These are phyloP conservation scores for Drechslera avenae DNA, from an alignment of 2,329 filamentous ascomycete genomes.

Conservation along the genomic window DNA sequence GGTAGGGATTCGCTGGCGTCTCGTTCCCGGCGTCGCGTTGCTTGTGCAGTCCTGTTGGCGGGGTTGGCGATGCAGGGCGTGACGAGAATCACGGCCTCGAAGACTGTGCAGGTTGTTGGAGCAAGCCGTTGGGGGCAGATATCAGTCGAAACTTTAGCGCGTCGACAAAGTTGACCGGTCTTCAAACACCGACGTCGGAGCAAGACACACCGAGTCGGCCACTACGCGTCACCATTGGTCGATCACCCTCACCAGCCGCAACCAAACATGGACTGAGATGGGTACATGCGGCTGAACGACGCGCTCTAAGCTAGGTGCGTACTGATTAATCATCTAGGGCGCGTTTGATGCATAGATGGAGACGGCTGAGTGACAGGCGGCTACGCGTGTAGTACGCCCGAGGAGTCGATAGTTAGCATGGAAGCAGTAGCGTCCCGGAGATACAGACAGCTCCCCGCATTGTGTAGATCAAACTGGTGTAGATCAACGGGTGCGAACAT, in stretches of 20 bases:
- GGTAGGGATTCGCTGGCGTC: neutral
- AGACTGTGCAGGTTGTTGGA: slow-evolving; percentile 3
- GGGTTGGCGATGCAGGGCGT: neutral
- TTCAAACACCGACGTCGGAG: slow-evolving; percentile 26
- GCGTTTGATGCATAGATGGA: neutral
- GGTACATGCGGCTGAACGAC: slow-evolving; percentile 12
- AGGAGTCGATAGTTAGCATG: too few species aligned
- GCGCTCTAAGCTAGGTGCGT: too few species aligned
- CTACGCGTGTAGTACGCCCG: too few species aligned
- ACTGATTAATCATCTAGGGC: too few species aligned
- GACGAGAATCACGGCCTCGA: neutral
- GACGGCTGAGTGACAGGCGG: neutral
- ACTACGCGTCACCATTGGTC: slow-evolving; percentile 12
- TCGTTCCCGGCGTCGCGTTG: too few species aligned
- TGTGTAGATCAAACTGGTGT: neutral
- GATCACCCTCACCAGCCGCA: neutral
- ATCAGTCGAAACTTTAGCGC: slow-evolving; percentile 12
- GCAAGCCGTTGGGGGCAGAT: slow-evolving; percentile 11
- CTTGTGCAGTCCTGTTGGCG: too few species aligned
- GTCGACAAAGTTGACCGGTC: slow-evolving; percentile 2
- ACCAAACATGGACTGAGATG: neutral
- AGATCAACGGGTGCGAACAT: too few species aligned
- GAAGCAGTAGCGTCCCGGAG: neutral
- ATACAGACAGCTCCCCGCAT: neutral
- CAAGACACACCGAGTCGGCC: slow-evolving; percentile 14